Evolutionary conservation across 2,329 filamentous ascomycete species (phyloP).

Genomic region (Colletotrichum acutatum): DNA sequence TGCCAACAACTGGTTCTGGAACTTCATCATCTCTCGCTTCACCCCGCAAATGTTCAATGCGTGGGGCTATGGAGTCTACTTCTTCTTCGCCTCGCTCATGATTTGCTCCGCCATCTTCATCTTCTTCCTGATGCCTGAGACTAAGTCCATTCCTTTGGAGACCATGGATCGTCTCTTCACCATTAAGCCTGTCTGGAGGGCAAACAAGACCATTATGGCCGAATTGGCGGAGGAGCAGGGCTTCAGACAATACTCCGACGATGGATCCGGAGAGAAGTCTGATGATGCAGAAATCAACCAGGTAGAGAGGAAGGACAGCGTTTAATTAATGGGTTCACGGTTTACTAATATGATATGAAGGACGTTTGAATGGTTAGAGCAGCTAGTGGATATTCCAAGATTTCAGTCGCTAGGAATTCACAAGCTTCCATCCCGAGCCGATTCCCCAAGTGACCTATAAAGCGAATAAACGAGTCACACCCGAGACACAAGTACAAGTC

Average conservation of each 20-base stretch:
- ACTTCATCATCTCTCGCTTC: constrained; percentile 76
- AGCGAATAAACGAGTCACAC: neutral
- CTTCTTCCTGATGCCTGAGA: constrained; percentile 73
- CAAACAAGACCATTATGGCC: constrained; percentile 56
- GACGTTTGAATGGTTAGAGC: constrained; percentile 19
- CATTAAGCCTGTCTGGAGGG: constrained; percentile 55
- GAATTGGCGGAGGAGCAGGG: constrained; percentile 52
- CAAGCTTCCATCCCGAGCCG: constrained; percentile 16
- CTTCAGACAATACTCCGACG: constrained; percentile 45
- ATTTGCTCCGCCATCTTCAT: constrained; percentile 67
- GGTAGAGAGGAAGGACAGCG: constrained; percentile 37
- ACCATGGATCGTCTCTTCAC: constrained; percentile 72
- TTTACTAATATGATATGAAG: constrained; percentile 33
- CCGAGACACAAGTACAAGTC: neutral
- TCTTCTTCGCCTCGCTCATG: constrained; percentile 76
- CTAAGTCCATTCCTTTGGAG: constrained; percentile 73
- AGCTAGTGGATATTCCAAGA: constrained; percentile 7
- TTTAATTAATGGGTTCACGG: constrained; percentile 21
- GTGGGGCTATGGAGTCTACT: constrained; percentile 73
- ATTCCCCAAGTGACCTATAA: constrained; percentile 12
- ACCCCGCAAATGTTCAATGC: constrained; percentile 72
- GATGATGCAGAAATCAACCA: constrained; percentile 35
- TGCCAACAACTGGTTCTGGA: constrained; percentile 79
- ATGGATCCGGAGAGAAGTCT: constrained; percentile 41
- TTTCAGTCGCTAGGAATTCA: constrained; percentile 19